Conservation (phyloP, 495 filamentous ascomycete genomes). For the Podospora fimiseda region DNA sequence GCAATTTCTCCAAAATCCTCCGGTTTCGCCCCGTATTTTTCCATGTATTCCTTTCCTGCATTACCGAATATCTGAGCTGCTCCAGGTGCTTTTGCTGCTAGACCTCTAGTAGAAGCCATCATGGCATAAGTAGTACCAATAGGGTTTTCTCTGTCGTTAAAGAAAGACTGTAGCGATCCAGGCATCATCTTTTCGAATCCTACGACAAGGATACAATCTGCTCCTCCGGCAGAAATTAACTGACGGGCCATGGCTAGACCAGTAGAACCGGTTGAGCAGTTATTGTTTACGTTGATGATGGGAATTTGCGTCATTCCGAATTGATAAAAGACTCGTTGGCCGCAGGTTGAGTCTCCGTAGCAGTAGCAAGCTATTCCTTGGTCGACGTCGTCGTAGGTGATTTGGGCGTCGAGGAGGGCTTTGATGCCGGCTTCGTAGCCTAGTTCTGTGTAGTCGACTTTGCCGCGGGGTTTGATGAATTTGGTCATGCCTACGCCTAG, state of each 20-base stretch:
- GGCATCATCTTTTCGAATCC: slow-evolving; percentile 98
- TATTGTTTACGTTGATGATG: slow-evolving; percentile 97
- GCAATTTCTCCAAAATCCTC: slow-evolving; percentile 94
- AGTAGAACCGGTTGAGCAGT: slow-evolving; percentile 89
- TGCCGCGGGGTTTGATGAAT: slow-evolving; percentile 95
- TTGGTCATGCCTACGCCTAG: slow-evolving; percentile 98
- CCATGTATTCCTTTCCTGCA: slow-evolving; percentile 90
- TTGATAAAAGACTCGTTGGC: slow-evolving; percentile 97
- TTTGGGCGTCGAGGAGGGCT: slow-evolving; percentile 88
- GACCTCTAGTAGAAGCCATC: slow-evolving; percentile 75
- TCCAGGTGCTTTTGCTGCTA: slow-evolving; percentile 71
- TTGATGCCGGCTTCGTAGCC: slow-evolving; percentile 95
- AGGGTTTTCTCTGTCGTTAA: slow-evolving; percentile 73
- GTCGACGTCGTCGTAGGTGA: slow-evolving; percentile 95
- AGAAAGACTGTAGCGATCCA: slow-evolving; percentile 74
- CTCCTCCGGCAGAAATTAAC: slow-evolving; percentile 70
- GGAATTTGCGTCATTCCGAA: slow-evolving; percentile 96
- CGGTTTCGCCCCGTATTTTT: slow-evolving; percentile 81
- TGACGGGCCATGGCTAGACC: slow-evolving; percentile 79
- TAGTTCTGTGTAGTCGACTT: slow-evolving; percentile 82
- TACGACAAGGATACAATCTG: slow-evolving; percentile 82
- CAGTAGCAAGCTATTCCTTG: slow-evolving; percentile 96
- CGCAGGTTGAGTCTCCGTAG: slow-evolving; percentile 91
- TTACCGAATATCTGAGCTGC: slow-evolving; percentile 96
- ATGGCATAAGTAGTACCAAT: slow-evolving; percentile 63